Evolutionary conservation across 1,284 basidiomycete genomes (phyloP), one percentile per base, ranked within the genome.

Genomic region (Ustilago esculenta): DNA sequence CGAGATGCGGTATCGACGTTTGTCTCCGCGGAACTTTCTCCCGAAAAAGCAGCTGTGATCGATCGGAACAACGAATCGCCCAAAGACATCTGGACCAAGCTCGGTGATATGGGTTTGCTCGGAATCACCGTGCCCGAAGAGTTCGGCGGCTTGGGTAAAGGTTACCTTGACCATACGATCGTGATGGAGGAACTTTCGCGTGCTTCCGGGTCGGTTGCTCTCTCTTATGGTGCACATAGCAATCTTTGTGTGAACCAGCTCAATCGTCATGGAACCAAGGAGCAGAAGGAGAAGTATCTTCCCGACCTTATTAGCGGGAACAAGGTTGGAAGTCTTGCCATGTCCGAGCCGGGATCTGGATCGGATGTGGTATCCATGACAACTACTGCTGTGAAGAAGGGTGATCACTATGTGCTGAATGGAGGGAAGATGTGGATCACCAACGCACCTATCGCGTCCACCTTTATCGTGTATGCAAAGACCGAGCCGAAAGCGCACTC

Each of bases 401-500:
- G 88, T 17, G 90, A 88, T 34, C 88, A 90, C 36, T 96, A 88
- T 85, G 84, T 86, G 56, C 82, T 96, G 70, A 95, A 92, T 76
- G 94, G 94, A 1, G 92, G 89, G 76, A 97, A 96, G 83, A 92
- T 93, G 84, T 96, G 93, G 92, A 97, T 97, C 81, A 97, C 94
- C 25, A 98, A 98, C 81, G 92, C 93, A 4, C 92, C 94, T 1
- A 85, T 89, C 23, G 91, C 94, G 2, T 90, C 90, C 11, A 96
- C 92, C 0, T 86, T 96, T 24, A 89, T 97, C 18, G 92, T 97
- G 5, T 97, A 97, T 82, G 94, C 94, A 15, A 94, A 94, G 84
- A 92, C 92, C 5, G 86, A 87, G 11, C 90, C 90, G 0, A 87
- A 88, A 48, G 87, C 86, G 76, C 89, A 88, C 10, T 90, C 90